phyloP scores from a whole-genome alignment of 345 rosid genomes.

The Populus euphratica region DNA sequence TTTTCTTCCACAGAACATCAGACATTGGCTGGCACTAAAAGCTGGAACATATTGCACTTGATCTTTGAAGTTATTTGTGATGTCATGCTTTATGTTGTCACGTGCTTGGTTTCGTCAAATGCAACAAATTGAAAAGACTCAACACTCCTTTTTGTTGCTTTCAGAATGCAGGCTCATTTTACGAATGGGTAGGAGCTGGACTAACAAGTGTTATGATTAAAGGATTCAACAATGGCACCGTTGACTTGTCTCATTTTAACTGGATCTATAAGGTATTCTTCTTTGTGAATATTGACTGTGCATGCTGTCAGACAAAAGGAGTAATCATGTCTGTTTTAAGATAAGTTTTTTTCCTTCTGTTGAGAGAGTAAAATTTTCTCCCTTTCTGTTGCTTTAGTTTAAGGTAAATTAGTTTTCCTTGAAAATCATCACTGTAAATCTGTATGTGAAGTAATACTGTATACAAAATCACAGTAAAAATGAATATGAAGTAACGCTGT shows the following conservation, averaged over 20 bases:
- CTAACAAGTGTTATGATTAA: constrained; percentile 64
- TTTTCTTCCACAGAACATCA: neutral
- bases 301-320: neutral
- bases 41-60: too few species aligned
- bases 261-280: constrained; percentile 82
- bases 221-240: constrained; percentile 68
- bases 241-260: constrained; percentile 53
- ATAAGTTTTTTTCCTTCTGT: too few species aligned
- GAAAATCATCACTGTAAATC: too few species aligned
- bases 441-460: too few species aligned
- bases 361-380: too few species aligned
- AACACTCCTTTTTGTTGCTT: constrained; percentile 20
- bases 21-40: too few species aligned
- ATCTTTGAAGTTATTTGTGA: too few species aligned
- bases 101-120: neutral
- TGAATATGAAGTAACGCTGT: too few species aligned
- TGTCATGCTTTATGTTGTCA: neutral
- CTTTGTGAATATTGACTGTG: neutral
- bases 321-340: too few species aligned
- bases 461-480: too few species aligned
- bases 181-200: constrained; percentile 81
- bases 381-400: too few species aligned
- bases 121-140: neutral
- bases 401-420: too few species aligned
- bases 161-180: constrained; percentile 84